Evolutionary conservation across 768 basidiomycete species (phyloP), one percentile per base, ranked within the genome.

Genomic region (Cyclocybe aegerita): DNA sequence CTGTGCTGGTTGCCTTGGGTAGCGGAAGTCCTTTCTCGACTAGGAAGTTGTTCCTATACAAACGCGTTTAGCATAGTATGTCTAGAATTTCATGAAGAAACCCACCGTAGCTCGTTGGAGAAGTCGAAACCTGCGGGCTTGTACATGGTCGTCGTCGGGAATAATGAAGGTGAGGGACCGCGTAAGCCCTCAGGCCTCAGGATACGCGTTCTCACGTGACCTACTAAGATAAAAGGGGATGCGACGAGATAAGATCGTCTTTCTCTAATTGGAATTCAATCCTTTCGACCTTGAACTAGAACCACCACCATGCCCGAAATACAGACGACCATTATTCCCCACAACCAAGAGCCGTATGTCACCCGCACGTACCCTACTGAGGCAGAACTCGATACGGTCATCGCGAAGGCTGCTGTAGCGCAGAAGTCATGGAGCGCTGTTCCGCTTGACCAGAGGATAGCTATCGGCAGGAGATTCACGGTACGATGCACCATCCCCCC

Each of bases 1-100:
- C 95, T 0, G 91, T 93, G 70, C 90, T 92, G 10, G 91, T 93
- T 3, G 90, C 91, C 65, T 86, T 91, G 45, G 91, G 91, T 38
- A 87, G 66, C 10, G 80, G 83, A 14, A 90, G 62, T 33, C 91
- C 91, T 59, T 85, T 88, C 42, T 80, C 77, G 9, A 73, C 67
- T 52, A 93, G 68, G 65, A 87, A 91, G 58, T 78, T 76, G 64
- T 93, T 93, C 52, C 91, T 91, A 46, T 16, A 16, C 14, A 36
- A n/a, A 12, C 31, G 9, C 4, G 48, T 39, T 37, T 39, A 49
- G 39, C 10, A 3, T 9, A 37, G 15, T 9, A 23, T 23, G 45
- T 3, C 9, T 1, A 9, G 1, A 0, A 7, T 2, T 4, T 8
- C 33, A 12, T 1, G 11, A 31, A 17, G 43, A 3, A 16, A 17